phyloP scores from a whole-genome alignment of 2,329 filamentous ascomycete genomes.

The Fusarium camptoceras region DNA sequence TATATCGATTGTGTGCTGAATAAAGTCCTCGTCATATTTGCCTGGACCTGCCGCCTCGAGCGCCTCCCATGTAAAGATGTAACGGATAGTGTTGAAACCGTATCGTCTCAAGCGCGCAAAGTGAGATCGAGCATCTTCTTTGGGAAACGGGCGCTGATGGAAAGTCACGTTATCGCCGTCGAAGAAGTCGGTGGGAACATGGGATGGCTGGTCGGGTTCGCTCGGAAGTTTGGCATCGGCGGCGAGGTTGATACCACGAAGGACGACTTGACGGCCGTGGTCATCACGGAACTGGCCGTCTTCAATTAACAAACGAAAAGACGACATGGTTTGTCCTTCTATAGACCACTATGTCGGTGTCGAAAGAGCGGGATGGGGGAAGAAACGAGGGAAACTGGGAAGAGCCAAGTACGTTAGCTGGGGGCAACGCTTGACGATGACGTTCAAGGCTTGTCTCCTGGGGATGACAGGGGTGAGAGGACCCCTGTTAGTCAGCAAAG shows the following conservation, averaged over 20 bases:
- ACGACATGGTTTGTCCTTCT: slow-evolving; percentile 67
- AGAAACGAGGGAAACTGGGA: slow-evolving; percentile 26
- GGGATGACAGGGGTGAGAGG: slow-evolving; percentile 17
- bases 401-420: slow-evolving; percentile 22
- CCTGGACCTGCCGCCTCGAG: slow-evolving; percentile 93
- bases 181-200: slow-evolving; percentile 83
- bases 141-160: slow-evolving; percentile 83
- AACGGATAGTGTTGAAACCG: slow-evolving; percentile 96
- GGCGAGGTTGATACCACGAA: slow-evolving; percentile 94
- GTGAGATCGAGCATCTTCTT: slow-evolving; percentile 85
- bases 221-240: slow-evolving; percentile 91
- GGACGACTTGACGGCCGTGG: slow-evolving; percentile 83
- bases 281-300: slow-evolving; percentile 85
- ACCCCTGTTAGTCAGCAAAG: slow-evolving; percentile 39
- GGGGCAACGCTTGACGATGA: slow-evolving; percentile 36
- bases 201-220: slow-evolving; percentile 82
- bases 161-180: slow-evolving; percentile 94
- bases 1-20: slow-evolving; percentile 88
- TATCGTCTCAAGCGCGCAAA: slow-evolving; percentile 87
- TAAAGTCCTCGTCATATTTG: slow-evolving; percentile 93
- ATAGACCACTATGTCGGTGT: slow-evolving; percentile 12
- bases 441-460: slow-evolving; percentile 34
- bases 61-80: slow-evolving; percentile 99
- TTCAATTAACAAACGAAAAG: slow-evolving; percentile 84
- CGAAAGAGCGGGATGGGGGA: slow-evolving; percentile 11